These are phyloP conservation scores for Escallonia rubra DNA, from an alignment of 129 eudicot genomes.

Conservation along the genomic window DNA sequence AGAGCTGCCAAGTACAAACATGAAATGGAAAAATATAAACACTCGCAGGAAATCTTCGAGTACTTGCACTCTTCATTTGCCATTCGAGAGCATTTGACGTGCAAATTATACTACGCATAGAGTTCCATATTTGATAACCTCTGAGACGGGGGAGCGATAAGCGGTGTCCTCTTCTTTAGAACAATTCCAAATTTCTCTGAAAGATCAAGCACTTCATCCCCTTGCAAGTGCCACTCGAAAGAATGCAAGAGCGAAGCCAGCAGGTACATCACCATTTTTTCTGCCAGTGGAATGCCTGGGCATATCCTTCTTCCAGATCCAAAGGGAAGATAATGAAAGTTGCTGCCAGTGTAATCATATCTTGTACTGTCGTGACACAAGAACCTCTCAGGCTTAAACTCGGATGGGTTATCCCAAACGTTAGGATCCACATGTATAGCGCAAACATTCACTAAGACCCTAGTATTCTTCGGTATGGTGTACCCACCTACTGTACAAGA, in stretches of 20 bases:
- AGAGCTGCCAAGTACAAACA: too few species aligned
- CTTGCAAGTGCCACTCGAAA: slow-evolving; percentile 27
- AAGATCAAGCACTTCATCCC: slow-evolving; percentile 18
- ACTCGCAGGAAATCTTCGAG: too few species aligned
- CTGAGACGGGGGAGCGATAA: slow-evolving; percentile 31
- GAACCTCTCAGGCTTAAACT: slow-evolving; percentile 26
- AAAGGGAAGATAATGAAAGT: slow-evolving; percentile 22
- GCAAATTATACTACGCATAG: background rate
- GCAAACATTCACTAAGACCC: slow-evolving; percentile 18
- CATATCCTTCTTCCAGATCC: slow-evolving; percentile 40
- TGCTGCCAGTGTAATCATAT: background rate
- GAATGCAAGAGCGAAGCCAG: slow-evolving; percentile 39
- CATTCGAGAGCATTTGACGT: too few species aligned
- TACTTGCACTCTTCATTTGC: too few species aligned
- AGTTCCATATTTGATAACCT: slow-evolving; percentile 11
- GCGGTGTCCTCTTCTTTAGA: slow-evolving; percentile 26
- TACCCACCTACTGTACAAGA: slow-evolving; percentile 16
- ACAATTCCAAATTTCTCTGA: slow-evolving; percentile 31
- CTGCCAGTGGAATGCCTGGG: slow-evolving; percentile 14
- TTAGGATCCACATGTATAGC: slow-evolving; percentile 25
- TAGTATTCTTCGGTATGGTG: slow-evolving; percentile 23
- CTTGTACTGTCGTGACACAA: background rate
- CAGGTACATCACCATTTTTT: slow-evolving; percentile 17
- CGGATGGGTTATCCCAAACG: slow-evolving; percentile 17
- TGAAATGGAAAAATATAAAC: too few species aligned